phyloP scores from a whole-genome alignment of 495 filamentous ascomycete genomes.

The Paragyromitra xinjiangensis region DNA sequence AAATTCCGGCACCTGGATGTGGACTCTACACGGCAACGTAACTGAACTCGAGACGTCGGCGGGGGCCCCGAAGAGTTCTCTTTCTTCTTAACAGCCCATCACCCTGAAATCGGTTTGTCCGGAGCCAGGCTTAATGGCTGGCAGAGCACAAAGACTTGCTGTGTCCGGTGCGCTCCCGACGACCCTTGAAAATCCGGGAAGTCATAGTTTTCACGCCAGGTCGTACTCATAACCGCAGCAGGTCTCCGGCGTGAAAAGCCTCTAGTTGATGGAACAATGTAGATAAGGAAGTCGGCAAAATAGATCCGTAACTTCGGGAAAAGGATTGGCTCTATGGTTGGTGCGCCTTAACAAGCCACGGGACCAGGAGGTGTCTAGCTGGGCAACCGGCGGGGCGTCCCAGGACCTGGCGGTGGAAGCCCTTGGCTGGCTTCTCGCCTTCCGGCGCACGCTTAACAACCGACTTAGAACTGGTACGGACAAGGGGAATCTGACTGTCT shows the following conservation, averaged over 20 bases:
- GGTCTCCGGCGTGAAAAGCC: conserved; percentile 75
- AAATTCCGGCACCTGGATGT: conserved; percentile 74
- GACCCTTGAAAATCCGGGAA: conserved; percentile 76
- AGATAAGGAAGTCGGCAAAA: conserved; percentile 78
- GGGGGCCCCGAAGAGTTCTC: conserved; percentile 72
- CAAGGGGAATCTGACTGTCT: conserved; percentile 81
- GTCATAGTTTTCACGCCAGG: conserved; percentile 73
- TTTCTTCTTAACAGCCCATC: conserved; percentile 71
- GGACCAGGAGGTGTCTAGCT: conserved; percentile 69
- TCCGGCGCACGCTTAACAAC: conserved; percentile 71
- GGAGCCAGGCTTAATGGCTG: conserved; percentile 68
- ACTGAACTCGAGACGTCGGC: conserved; percentile 72
- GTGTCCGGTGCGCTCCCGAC: conserved; percentile 72
- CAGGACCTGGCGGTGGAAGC: conserved; percentile 66
- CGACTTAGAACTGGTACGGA: conserved; percentile 76
- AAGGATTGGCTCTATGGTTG: conserved; percentile 77
- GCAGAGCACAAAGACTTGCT: conserved; percentile 71
- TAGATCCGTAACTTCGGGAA: conserved; percentile 77
- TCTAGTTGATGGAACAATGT: conserved; percentile 79
- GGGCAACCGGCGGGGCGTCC: conserved; percentile 64
- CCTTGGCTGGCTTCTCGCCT: conserved; percentile 70
- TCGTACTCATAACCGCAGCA: conserved; percentile 66
- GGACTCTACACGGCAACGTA: conserved; percentile 72
- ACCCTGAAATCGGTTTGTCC: conserved; percentile 69
- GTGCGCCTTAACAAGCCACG: conserved; percentile 64